Evolutionary conservation across 2,329 filamentous ascomycete species (phyloP).

Genomic region (Xylariaceae sp.): DNA sequence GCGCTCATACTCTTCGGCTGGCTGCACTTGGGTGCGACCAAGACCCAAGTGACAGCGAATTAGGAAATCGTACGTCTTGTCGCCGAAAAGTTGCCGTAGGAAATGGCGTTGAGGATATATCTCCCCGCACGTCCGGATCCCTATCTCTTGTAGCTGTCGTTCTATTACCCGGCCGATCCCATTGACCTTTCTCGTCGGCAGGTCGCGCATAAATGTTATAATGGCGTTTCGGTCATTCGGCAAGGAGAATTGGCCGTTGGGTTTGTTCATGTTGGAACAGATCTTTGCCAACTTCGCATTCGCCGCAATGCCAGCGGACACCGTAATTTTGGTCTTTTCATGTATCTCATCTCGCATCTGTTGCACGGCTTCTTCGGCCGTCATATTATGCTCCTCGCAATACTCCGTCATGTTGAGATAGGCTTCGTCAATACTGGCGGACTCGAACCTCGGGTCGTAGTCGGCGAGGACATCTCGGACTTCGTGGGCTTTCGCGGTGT

Average conservation of each 20-base stretch:
- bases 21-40: slow-evolving; percentile 78
- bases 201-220: slow-evolving; percentile 77
- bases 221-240: slow-evolving; percentile 69
- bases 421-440: slow-evolving; percentile 91
- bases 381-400: slow-evolving; percentile 64
- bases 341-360: slow-evolving; percentile 75
- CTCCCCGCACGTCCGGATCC: slow-evolving; percentile 83
- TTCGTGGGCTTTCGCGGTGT: slow-evolving; percentile 83
- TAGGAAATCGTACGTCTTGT: slow-evolving; percentile 86
- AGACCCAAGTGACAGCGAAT: slow-evolving; percentile 81
- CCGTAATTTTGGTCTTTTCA: slow-evolving; percentile 74
- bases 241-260: slow-evolving; percentile 83
- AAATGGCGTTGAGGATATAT: slow-evolving; percentile 74
- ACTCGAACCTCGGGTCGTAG: slow-evolving; percentile 92
- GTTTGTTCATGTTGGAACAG: slow-evolving; percentile 92
- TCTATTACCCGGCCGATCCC: slow-evolving; percentile 94
- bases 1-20: slow-evolving; percentile 82
- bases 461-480: slow-evolving; percentile 74
- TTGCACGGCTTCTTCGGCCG: slow-evolving; percentile 68
- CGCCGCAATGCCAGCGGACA: slow-evolving; percentile 90
- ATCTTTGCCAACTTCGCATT: slow-evolving; percentile 96
- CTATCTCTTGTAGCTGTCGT: slow-evolving; percentile 81
- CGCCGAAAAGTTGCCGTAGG: slow-evolving; percentile 75
- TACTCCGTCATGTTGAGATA: slow-evolving; percentile 94
- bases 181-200: slow-evolving; percentile 88